Evolutionary conservation across 768 basidiomycete species (phyloP).

Genomic region (Suillus decipiens): DNA sequence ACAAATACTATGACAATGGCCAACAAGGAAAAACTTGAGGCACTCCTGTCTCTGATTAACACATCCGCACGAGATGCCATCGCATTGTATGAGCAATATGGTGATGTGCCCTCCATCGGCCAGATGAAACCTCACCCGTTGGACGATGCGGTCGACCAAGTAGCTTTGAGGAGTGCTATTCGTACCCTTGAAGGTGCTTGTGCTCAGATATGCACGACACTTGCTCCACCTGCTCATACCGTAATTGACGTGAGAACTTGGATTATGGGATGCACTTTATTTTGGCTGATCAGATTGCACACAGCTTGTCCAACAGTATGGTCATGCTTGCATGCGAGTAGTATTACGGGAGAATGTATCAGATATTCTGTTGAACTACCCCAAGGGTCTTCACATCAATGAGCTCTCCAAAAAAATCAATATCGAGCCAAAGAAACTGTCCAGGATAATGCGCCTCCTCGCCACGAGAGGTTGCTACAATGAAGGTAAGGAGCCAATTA

Average conservation of each 20-base stretch:
- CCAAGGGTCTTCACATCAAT: constrained; percentile 33
- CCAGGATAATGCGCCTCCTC: constrained; percentile 24
- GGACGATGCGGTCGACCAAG: constrained; percentile 19
- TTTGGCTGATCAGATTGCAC: background rate
- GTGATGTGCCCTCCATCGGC: constrained; percentile 36
- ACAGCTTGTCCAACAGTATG: constrained; percentile 28
- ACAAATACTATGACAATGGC: constrained; percentile 5
- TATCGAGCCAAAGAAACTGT: constrained; percentile 17
- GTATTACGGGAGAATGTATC: constrained; percentile 32
- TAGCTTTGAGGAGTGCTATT: no score
- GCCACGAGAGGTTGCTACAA: constrained; percentile 31
- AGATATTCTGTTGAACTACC: constrained; percentile 26
- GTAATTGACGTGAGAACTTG: constrained; percentile 31
- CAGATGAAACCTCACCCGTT: constrained; percentile 35
- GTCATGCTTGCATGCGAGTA: constrained; percentile 30
- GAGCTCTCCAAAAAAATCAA: constrained; percentile 26
- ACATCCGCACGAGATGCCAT: constrained; percentile 34
- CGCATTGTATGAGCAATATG: constrained; percentile 32
- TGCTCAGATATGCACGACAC: no score
- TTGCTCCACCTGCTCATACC: constrained; percentile 32
- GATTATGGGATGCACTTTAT: background rate
- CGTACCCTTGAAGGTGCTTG: no score
- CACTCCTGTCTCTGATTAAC: constrained; percentile 33
- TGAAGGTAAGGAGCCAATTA: constrained; percentile 27
- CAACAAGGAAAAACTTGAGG: constrained; percentile 24